Evolutionary conservation across 164 flowering plant genomes (phyloP), one percentile per base, ranked within the genome.

Genomic region (Houttuynia cordata): DNA sequence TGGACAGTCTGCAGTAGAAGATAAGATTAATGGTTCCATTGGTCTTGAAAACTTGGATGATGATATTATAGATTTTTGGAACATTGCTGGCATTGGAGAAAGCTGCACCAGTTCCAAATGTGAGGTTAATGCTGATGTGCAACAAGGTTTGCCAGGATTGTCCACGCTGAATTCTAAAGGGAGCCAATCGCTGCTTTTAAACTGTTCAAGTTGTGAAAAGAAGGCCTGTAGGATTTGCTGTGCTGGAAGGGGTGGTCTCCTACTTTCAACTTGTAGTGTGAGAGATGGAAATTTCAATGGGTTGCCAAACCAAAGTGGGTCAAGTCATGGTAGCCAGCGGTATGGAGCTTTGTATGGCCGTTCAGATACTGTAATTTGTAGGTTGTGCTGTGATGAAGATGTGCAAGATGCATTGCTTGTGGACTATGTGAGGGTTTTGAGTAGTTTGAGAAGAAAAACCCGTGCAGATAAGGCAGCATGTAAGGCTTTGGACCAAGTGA

Each of bases 161-260:
- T 63, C 81, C 42, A 47, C 54, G 1, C 59, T 49, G n/a, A 64
- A 84, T 40, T 67, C 81, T 66, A 22, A 66, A 39, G 75, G 62
- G 22, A 64, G 62, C 57, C 66, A 85, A 13, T 58, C 71, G 57
- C 50, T 80, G 51, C 17, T 72, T 23, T 67, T 79, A 18, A 45
- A 74, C 51, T 94, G 99, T 69, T 81, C 85, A 58, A 74, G 71
- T 51, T 94, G 99, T 72, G 59, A 68, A 63, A 82, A 79, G 61
- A 91, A 82, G 73, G 96, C 74, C 58, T 94, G 97, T 67, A 81
- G 69, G 71, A 77, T 81, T 62, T 94, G 97, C 69, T 83, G 86
- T 74, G 95, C 96, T 64, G 99, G 99, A 59, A 87, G 74, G 74
- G 99, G 99, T 71, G 94, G 89, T 64, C 79, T 78, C 61, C 63